These are phyloP conservation scores for Boletus rufocinnamomeus DNA, from an alignment of 768 basidiomycete genomes.

Conservation along the genomic window DNA sequence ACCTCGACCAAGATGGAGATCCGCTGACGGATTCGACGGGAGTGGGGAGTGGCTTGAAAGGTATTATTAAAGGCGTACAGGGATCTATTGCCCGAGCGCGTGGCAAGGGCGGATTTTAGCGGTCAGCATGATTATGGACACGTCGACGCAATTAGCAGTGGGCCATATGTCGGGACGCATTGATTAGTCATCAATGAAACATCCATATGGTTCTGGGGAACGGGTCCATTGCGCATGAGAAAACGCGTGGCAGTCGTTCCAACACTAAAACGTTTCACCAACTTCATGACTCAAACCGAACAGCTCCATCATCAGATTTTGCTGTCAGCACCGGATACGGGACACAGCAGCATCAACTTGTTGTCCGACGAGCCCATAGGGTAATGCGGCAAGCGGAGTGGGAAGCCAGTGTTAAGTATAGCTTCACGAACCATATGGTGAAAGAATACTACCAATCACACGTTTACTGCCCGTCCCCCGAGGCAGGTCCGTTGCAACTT, in stretches of 20 bases:
- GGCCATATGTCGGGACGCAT: not conserved
- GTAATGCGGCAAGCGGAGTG: conserved; percentile 29
- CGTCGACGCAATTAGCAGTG: not conserved
- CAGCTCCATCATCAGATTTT: not conserved
- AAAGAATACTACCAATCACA: conserved; percentile 21
- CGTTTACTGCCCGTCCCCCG: conserved; percentile 18
- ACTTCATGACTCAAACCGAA: not conserved
- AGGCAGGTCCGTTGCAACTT: conserved; percentile 15
- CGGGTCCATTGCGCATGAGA: conserved; percentile 3
- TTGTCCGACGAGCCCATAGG: conserved; percentile 11
- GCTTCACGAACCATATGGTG: conserved; percentile 32
- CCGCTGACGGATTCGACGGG: conserved; percentile 41
- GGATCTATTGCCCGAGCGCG: conserved; percentile 45
- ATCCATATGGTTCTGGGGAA: conserved; percentile 10
- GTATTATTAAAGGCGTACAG: conserved; percentile 43
- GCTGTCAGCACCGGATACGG: not conserved
- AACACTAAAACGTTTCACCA: not conserved
- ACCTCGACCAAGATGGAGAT: conserved; percentile 52
- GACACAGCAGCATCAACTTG: not conserved
- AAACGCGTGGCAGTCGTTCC: not conserved
- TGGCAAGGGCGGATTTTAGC: conserved; percentile 43
- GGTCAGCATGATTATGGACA: not conserved
- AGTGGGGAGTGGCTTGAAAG: conserved; percentile 39
- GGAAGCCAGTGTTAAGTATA: conserved; percentile 39
- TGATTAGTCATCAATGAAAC: conserved; percentile 18